Evolutionary conservation across 2,329 filamentous ascomycete genomes (phyloP), one percentile per base, ranked within the genome.

Genomic region (Claviceps capensis): DNA sequence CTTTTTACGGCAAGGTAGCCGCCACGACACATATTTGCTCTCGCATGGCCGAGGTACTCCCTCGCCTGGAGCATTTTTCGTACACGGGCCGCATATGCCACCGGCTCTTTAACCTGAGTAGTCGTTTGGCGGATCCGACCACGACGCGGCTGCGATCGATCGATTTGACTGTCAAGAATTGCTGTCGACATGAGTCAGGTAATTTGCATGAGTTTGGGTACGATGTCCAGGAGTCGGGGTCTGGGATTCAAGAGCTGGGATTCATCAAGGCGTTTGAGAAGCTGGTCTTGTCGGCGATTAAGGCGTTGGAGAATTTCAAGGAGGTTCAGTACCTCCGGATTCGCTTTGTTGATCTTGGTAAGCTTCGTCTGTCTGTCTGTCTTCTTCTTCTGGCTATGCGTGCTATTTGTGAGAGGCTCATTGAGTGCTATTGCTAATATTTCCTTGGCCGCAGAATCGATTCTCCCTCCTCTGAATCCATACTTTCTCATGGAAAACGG

Each of bases 61-160:
- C 78, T 1, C 72, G 73, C 0, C 67, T 89, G 17, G 82, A 87
- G 62, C 81, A 84, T 54, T 71, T 88, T 46, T 77, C 81, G 0
- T 88, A 86, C 61, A 88, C 84, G 0, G 85, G 85, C 3, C 79
- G 85, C 53, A 72, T 88, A 22, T 88, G 85, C 60, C 77, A 79
- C 52, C 69, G 71, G n/a, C 80, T 88, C 54, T 88, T 88, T 60
- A 76, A 81, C 46, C 65, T 73, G 37, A 74, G 79, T 5, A 70
- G 74, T n/a, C 67, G 68, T 45, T 67, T 71, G 34, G 72, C 73
- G 36, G 72, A 77, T 55, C 65, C 73, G 42, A 65, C 74, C 44
- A 67, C 71, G 16, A 72, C 73, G 7, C 69, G 69, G 16, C 74
- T 88, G 45, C 80, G 79, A 65, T 82, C 80, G 1, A 73, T 88